Evolutionary conservation across 345 rosid genomes (phyloP).

Genomic region (Chamaenerion angustifolium): DNA sequence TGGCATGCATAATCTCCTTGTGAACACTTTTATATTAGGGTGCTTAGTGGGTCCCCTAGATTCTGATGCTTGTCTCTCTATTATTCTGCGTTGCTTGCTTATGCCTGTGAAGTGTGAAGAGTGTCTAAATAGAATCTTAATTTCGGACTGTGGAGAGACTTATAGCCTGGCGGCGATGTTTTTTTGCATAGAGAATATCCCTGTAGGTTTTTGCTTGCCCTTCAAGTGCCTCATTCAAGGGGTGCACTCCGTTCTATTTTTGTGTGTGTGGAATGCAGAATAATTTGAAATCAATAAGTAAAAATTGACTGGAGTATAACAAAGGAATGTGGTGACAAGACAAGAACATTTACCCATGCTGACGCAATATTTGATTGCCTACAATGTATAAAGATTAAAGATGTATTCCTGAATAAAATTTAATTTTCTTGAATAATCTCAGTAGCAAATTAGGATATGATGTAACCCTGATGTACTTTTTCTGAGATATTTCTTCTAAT

Average conservation of each 20-base stretch:
- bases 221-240: constrained; percentile 6
- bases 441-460: background rate
- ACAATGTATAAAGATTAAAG: background rate
- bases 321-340: background rate
- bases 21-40: constrained; percentile 9
- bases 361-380: background rate
- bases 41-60: constrained; percentile 17
- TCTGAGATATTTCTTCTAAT: background rate
- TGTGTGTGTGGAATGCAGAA: background rate
- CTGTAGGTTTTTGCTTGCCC: constrained; percentile 21
- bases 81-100: constrained; percentile 22
- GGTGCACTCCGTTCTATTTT: background rate
- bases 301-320: background rate
- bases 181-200: constrained; percentile 40
- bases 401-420: background rate
- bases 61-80: constrained; percentile 45
- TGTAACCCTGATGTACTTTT: no score
- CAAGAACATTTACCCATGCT: background rate
- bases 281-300: background rate
- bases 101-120: constrained; percentile 30
- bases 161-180: constrained; percentile 28
- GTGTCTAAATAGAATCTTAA: constrained; percentile 46
- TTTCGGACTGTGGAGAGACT: constrained; percentile 15
- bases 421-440: background rate
- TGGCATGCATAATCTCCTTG: constrained; percentile 11